Evolutionary conservation across 495 filamentous ascomycete genomes (phyloP).

Genomic region (Aspergillus hancockii): DNA sequence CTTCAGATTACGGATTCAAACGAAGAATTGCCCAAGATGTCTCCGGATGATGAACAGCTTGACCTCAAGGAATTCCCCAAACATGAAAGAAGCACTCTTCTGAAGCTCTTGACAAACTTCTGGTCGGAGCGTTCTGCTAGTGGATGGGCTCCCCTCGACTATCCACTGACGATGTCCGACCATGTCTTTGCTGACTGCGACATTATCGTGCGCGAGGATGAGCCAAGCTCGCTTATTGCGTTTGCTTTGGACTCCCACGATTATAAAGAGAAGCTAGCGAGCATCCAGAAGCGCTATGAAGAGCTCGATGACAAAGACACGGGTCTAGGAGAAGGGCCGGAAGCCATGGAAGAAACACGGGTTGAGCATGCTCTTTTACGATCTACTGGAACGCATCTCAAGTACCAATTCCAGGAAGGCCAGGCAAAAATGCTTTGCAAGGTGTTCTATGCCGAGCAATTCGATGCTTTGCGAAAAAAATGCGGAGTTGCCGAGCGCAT

Average conservation of each 20-base stretch:
- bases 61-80: constrained; percentile 77
- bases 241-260: constrained; percentile 85
- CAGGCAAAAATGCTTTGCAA: constrained; percentile 95
- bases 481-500: constrained; percentile 92
- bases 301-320: constrained; percentile 32
- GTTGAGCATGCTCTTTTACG: constrained; percentile 77
- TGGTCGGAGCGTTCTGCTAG: constrained; percentile 98
- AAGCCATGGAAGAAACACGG: constrained; percentile 51
- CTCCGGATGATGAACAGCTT: constrained; percentile 55
- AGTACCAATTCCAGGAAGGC: constrained; percentile 90
- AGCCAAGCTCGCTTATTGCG: constrained; percentile 93
- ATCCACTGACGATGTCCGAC: constrained; percentile 82
- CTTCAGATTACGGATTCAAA: constrained; percentile 66
- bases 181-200: constrained; percentile 98
- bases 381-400: constrained; percentile 84
- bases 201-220: constrained; percentile 94
- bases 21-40: constrained; percentile 61
- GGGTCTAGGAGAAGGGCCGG: constrained; percentile 23
- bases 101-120: constrained; percentile 95
- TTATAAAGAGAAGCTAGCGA: constrained; percentile 76
- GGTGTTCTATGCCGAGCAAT: constrained; percentile 96
- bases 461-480: constrained; percentile 90
- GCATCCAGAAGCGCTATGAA: constrained; percentile 63
- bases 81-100: constrained; percentile 85
- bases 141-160: constrained; percentile 93